Base-by-base conservation (phyloP, 192 early-diverging fungal species). In the Backusella australiensis region DNA sequence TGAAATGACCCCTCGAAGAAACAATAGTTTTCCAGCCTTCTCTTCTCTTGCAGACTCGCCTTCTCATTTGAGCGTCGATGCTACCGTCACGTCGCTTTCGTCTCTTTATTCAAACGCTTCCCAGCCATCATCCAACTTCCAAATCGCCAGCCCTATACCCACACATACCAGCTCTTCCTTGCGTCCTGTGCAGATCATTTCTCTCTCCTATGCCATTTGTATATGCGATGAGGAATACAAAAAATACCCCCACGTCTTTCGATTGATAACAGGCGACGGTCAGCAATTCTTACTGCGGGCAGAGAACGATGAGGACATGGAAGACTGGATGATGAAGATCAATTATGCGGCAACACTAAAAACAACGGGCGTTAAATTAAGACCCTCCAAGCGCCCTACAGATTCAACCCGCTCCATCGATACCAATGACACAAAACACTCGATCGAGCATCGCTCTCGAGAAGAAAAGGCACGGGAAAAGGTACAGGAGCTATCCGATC, bases 241-340 rank as follows among this genome's bases (percentile, higher is more conserved):
- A 63, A 94, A 94, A 85, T 93, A 94, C 69, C 87, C 89, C n/a
- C 86, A 94, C 44, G 92, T 92, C n/a, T 93, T 93, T 78, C 88
- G 93, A 21, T 78, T 94, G 21, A 85, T 90, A 23, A 87, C 90
- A 5, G 89, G 86, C 6, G 90, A 93, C 49, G 90, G 90, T 32
- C 89, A 93, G 74, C 91, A 93, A 75, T 91, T 91, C 66, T 75
- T 94, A 44, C 85, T 94, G 71, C 85, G 90, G 81, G 91, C 91
- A 6, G 83, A 91, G 6, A 84, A 81, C 63, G 91, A 92, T 74
- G 83, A 87, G 38, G 88, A 91, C 26, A 90, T 94, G 81, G 89
- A 92, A 35, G 91, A 94, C 75, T 94, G 93, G 93, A 93, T 94
- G 86, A 81, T 87, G 39, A 89, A 89, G 52, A 91, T 94, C 69